Evolutionary conservation across 164 flowering plant genomes (phyloP), one percentile per base, ranked within the genome.

Genomic region (Kingdonia uniflora): DNA sequence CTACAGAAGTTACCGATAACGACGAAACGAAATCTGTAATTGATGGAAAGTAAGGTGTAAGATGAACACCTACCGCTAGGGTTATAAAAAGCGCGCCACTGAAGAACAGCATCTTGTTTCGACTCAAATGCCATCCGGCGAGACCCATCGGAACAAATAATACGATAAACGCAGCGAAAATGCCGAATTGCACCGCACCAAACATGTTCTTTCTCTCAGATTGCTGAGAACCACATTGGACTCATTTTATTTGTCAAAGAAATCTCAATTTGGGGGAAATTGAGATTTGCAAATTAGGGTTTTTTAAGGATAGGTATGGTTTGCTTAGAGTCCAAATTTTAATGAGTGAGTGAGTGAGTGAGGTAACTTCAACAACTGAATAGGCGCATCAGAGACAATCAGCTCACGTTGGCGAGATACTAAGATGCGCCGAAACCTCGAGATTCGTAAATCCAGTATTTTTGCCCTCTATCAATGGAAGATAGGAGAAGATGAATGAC

Each of bases 51-150:
- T 84, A 86, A 20, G 96, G 99, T 17, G 87, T 76, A 43, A 88
- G 76, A 68, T 92, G 99, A 61, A 92, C 90, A 43, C 81, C 75
- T 25, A 88, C 81, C 25, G 92, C 95, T 21, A 92, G 94, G 13
- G 95, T 69, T 15, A 86, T 82, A 68, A 92, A 88, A 46, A 92
- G 79, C 12, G 87, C 88, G 14, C 96, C 80, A 50, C 98, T 82
- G 77, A 92, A 87, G 64, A 92, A 91, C 14, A 91, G 82, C 75
- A 84, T 71, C 71, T 82, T 92, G 74, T 92, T 85, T 53, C 96
- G 78, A 70, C 96, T 92, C 29, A 92, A 69, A 56, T 87, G 96
- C 83, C 80, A 92, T 0, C 98, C 98, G 0, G 95, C 98, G 81
- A 92, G 73, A 0, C 71, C 86, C 92, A 91, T 85, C 13, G 96